A percentile compares a stretch with the other conserved stretches of the same genome.
Conservation (phyloP, 371 early-diverging fungal species). For the Hamiltosporidium tvaerminnensis region DNA sequence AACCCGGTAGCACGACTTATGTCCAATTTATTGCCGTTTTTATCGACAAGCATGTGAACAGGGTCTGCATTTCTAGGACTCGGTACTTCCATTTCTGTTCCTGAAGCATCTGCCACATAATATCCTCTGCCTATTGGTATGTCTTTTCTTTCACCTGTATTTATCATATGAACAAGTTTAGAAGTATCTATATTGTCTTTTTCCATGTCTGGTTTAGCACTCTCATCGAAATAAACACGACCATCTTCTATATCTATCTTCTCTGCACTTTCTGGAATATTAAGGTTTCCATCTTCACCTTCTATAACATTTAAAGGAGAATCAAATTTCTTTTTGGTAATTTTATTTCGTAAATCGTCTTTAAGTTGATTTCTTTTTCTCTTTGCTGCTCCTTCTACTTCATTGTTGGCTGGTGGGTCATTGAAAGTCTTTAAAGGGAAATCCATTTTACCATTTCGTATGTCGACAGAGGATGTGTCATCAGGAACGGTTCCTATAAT, state of each 20-base stretch:
- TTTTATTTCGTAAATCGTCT: conserved; percentile 44
- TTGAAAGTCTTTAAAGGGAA: conserved; percentile 46
- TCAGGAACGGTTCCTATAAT: conserved; percentile 39
- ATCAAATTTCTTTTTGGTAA: conserved; percentile 22
- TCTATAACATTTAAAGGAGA: conserved; percentile 41
- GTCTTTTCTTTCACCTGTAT: conserved; percentile 36
- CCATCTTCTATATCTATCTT: conserved; percentile 34
- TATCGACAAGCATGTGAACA: conserved; percentile 4
- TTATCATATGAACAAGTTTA: conserved; percentile 13
- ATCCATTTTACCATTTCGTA: conserved; percentile 23
- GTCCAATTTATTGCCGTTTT: conserved; percentile 22
- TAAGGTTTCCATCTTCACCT: conserved; percentile 32
- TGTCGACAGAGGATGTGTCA: conserved; percentile 16
- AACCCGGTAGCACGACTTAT: conserved; percentile 18
- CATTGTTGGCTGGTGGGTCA: conserved; percentile 20
- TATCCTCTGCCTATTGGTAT: conserved; percentile 22
- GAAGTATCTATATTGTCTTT: conserved; percentile 28
- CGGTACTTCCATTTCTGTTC: conserved; percentile 21
- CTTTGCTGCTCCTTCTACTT: conserved; percentile 37
- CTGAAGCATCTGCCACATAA: conserved; percentile 26
- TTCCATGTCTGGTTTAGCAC: conserved; percentile 35
- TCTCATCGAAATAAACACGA: conserved; percentile 18
- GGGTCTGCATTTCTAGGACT: conserved; percentile 17
- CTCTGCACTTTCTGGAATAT: conserved; percentile 43
- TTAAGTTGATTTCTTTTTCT: conserved; percentile 26